Conservation (phyloP, 2,329 filamentous ascomycete species). For the Beauveria sp. region DNA sequence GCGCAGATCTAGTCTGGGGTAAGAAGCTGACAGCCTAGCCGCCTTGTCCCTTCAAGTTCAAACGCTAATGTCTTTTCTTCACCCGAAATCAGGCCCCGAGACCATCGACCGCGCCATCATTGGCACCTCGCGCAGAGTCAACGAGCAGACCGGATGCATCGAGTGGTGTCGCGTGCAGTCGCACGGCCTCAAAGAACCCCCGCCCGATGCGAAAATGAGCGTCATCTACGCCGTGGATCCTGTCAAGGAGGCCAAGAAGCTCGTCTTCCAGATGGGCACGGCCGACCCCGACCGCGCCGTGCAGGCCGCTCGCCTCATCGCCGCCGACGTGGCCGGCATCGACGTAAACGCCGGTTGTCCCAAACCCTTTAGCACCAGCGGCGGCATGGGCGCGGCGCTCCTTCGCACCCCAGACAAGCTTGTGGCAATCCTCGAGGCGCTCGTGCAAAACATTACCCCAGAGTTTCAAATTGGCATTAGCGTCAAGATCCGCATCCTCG, state of each 20-base stretch:
- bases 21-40: slow-evolving; percentile 21
- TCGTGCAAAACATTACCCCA: slow-evolving; percentile 70
- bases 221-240: slow-evolving; percentile 83
- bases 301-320: slow-evolving; percentile 74
- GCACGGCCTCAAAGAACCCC: slow-evolving; percentile 54
- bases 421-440: slow-evolving; percentile 70
- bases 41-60: neutral
- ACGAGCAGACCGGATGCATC: slow-evolving; percentile 68
- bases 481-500: slow-evolving; percentile 89
- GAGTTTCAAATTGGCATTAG: slow-evolving; percentile 86
- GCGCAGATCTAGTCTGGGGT: slow-evolving; percentile 96
- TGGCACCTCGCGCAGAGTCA: slow-evolving; percentile 70
- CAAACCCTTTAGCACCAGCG: slow-evolving; percentile 88
- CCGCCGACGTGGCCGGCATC: slow-evolving; percentile 82
- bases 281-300: slow-evolving; percentile 77
- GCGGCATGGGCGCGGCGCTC: slow-evolving; percentile 92
- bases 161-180: slow-evolving; percentile 77
- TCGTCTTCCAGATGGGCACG: slow-evolving; percentile 91
- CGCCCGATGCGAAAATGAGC: slow-evolving; percentile 48
- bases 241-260: slow-evolving; percentile 60
- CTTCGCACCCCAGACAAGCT: slow-evolving; percentile 78
- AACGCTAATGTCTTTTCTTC: neutral
- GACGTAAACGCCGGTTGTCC: slow-evolving; percentile 98
- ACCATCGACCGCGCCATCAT: slow-evolving; percentile 90
- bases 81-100: slow-evolving; percentile 60